Evolutionary conservation across 345 rosid species (phyloP).

Genomic region (Brassica carinata): DNA sequence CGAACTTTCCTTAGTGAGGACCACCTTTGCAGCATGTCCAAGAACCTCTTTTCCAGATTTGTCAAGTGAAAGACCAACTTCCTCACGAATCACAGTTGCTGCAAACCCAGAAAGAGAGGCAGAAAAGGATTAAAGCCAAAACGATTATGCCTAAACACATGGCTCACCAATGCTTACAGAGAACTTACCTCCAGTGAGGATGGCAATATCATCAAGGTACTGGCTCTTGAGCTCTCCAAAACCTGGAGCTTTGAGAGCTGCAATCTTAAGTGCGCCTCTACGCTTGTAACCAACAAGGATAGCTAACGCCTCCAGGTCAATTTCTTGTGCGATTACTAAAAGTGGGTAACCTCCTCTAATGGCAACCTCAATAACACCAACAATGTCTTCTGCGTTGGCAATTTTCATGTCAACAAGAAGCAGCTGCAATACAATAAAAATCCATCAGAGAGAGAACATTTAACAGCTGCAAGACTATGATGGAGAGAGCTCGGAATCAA

Average conservation of each 20-base stretch:
- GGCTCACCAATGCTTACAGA: background rate
- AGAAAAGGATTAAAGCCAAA: background rate
- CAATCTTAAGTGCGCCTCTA: conserved; percentile 89
- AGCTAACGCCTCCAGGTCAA: conserved; percentile 96
- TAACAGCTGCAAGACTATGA: background rate
- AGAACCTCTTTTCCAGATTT: conserved; percentile 90
- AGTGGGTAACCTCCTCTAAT: conserved; percentile 78
- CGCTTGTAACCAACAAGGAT: conserved; percentile 95
- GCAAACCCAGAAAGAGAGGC: conserved; percentile 5
- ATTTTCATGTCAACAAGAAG: conserved; percentile 97
- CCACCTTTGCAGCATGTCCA: conserved; percentile 89
- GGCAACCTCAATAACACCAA: conserved; percentile 83
- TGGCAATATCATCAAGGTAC: conserved; percentile 97
- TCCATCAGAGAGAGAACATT: background rate
- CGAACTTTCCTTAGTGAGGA: conserved; percentile 87
- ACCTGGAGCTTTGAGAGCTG: conserved; percentile 97
- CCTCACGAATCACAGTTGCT: conserved; percentile 94
- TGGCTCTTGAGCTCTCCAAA: conserved; percentile 97
- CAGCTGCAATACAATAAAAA: conserved; percentile 52
- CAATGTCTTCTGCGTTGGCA: conserved; percentile 92
- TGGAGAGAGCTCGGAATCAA: background rate
- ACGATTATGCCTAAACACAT: background rate
- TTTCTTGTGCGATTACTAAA: conserved; percentile 85
- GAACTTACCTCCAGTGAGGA: conserved; percentile 70
- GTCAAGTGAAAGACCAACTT: conserved; percentile 93